phyloP scores from a whole-genome alignment of 164 flowering plant genomes.

The Tetracentron sinense region DNA sequence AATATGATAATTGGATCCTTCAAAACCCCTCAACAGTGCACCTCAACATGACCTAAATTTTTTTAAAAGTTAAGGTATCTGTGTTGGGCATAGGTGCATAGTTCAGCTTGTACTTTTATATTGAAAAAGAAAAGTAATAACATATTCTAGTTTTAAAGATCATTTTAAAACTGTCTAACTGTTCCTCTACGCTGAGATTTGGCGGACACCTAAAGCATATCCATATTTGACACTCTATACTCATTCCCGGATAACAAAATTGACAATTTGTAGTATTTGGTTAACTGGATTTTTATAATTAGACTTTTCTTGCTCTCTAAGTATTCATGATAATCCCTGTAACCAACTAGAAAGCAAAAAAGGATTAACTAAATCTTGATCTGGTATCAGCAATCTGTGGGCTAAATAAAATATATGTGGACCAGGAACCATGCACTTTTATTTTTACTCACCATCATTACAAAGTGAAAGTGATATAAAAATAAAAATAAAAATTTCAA shows the following conservation, averaged over 20 bases:
- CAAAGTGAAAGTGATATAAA: constrained; percentile 17
- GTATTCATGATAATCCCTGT: constrained; percentile 18
- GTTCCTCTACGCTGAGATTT: neutral
- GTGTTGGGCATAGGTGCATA: too few relatives aligned
- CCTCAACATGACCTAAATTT: too few relatives aligned
- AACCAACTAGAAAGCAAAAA: neutral
- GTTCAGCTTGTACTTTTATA: too few relatives aligned
- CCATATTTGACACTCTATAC: neutral
- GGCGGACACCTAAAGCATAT: neutral
- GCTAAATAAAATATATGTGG: neutral
- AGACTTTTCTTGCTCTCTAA: constrained; percentile 23
- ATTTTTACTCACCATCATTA: constrained; percentile 18
- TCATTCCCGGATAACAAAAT: neutral
- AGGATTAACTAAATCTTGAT: neutral
- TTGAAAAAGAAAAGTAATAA: neutral
- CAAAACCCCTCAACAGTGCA: too few relatives aligned
- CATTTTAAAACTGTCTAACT: neutral
- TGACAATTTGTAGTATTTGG: neutral
- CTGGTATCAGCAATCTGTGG: neutral
- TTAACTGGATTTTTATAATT: neutral
- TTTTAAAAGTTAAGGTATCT: too few relatives aligned
- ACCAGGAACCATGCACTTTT: neutral
- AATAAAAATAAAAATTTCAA: constrained; percentile 5
- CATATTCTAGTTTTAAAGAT: neutral
- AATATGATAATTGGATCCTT: too few relatives aligned